Percentiles rank a stretch among this genome's conserved stretches.
phyloP scores from a whole-genome alignment of 176 grass and related monocot species.

The Neostapfia colusana region DNA sequence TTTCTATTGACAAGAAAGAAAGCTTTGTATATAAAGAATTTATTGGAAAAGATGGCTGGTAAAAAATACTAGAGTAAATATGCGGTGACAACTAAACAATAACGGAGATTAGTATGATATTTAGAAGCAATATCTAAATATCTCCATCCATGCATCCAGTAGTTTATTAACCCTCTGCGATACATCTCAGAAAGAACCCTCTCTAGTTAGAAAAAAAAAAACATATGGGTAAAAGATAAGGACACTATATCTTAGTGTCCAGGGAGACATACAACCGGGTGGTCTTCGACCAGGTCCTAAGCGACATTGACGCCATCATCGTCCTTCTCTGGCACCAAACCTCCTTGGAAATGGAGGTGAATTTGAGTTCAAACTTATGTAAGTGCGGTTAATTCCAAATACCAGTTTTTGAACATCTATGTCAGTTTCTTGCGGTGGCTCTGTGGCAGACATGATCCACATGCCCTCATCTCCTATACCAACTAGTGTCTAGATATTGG shows the following conservation, averaged over 20 bases:
- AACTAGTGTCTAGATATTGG: conserved; percentile 54
- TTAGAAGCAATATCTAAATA: background rate
- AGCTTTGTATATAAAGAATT: no score
- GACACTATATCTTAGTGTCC: no score
- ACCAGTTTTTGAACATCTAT: conserved; percentile 18
- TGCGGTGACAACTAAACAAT: background rate
- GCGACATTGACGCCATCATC: background rate
- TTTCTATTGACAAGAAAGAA: no score
- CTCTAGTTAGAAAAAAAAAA: no score
- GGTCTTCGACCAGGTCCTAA: background rate
- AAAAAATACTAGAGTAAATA: background rate
- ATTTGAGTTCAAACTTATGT: conserved; percentile 13
- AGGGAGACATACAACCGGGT: background rate
- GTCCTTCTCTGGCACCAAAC: background rate
- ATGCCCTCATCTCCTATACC: conserved; percentile 18
- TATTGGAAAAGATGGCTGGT: no score
- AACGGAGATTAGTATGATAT: no score
- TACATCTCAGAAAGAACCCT: background rate
- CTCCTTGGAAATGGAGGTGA: background rate
- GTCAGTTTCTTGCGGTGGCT: conserved; percentile 26
- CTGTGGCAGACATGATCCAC: conserved; percentile 14
- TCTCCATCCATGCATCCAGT: background rate
- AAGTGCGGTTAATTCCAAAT: background rate
- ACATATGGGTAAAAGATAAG: no score
- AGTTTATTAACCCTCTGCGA: background rate